Conservation (phyloP, 352 stramenopile species). For the Hyaloperonospora brassicae region DNA sequence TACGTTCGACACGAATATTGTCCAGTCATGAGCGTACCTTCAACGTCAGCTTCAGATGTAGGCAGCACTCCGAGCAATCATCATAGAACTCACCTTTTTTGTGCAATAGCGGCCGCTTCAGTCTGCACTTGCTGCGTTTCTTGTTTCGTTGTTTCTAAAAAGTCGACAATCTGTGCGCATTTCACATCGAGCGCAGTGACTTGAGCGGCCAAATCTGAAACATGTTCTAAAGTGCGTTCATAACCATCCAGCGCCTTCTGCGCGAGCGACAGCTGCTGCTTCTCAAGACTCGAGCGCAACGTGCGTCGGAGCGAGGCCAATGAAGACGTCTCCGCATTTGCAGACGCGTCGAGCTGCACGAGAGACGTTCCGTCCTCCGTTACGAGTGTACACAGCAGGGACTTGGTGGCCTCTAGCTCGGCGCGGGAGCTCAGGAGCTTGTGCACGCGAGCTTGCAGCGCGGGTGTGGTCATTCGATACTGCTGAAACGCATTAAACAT, state of each 20-base stretch:
- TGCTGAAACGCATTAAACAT: too few species aligned
- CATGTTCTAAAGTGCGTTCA: slow-evolving; percentile 31
- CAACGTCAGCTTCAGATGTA: slow-evolving; percentile 6
- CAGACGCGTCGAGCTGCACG: slow-evolving; percentile 22
- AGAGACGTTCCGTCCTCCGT: slow-evolving; percentile 19
- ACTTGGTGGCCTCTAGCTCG: slow-evolving; percentile 56
- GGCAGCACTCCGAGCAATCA: too few species aligned
- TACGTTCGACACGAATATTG: slow-evolving; percentile 14
- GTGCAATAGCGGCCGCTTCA: slow-evolving; percentile 36
- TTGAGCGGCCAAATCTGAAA: slow-evolving; percentile 26
- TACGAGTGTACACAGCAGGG: slow-evolving; percentile 48
- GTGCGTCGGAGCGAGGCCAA: slow-evolving; percentile 38
- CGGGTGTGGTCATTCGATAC: too few species aligned
- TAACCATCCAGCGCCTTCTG: slow-evolving; percentile 40
- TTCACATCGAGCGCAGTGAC: slow-evolving; percentile 44
- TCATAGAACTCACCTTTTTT: slow-evolving; percentile 28
- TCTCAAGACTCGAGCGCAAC: slow-evolving; percentile 39
- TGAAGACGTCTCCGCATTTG: slow-evolving; percentile 13
- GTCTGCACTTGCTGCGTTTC: slow-evolving; percentile 61
- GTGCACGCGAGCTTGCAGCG: slow-evolving; percentile 46
- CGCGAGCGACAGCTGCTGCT: slow-evolving; percentile 46
- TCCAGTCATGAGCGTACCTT: neutral
- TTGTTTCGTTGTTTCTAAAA: slow-evolving; percentile 51
- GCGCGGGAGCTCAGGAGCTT: slow-evolving; percentile 54
- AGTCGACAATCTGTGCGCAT: slow-evolving; percentile 41